Evolutionary conservation across 108 stramenopile genomes (phyloP).

Genomic region (Cyclotella kingstonii): DNA sequence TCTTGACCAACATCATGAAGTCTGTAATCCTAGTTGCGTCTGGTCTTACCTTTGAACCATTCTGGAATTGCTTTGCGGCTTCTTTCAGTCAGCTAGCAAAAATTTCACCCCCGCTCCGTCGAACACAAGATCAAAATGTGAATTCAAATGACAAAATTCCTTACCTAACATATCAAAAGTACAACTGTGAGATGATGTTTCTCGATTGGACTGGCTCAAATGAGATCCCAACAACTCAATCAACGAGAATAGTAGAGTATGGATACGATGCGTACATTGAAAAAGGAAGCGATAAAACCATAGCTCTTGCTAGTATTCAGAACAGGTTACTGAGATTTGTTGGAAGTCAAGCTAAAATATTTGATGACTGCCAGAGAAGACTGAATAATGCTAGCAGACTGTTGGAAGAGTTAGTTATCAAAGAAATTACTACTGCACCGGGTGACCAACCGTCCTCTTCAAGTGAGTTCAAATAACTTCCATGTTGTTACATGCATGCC

Average conservation of each 20-base stretch:
- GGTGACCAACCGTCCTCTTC: slow-evolving; percentile 10
- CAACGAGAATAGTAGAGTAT: slow-evolving; percentile 22
- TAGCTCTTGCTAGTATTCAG: slow-evolving; percentile 11
- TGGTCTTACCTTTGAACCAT: background rate
- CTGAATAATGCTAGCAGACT: too few species aligned
- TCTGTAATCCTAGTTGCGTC: background rate
- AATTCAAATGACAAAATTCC: slow-evolving; percentile 14
- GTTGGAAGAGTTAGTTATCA: slow-evolving; percentile 10
- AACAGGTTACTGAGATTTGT: slow-evolving; percentile 11
- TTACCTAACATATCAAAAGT: slow-evolving; percentile 7
- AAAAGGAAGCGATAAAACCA: slow-evolving; percentile 10
- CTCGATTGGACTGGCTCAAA: slow-evolving; percentile 3
- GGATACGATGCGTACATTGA: slow-evolving; percentile 24
- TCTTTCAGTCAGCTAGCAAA: background rate
- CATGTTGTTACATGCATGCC: background rate
- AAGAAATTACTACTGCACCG: slow-evolving; percentile 22
- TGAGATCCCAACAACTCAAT: background rate
- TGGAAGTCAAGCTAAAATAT: slow-evolving; percentile 9
- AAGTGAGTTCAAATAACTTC: background rate
- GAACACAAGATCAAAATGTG: background rate
- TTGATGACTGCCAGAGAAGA: slow-evolving; percentile 17
- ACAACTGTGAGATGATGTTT: slow-evolving; percentile 24
- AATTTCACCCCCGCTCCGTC: background rate
- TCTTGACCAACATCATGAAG: background rate
- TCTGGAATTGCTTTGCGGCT: background rate